A percentile compares a stretch with the other conserved stretches of the same genome.
Conservation (phyloP, 2,329 filamentous ascomycete genomes). For the Aspergillus alliaceus region DNA sequence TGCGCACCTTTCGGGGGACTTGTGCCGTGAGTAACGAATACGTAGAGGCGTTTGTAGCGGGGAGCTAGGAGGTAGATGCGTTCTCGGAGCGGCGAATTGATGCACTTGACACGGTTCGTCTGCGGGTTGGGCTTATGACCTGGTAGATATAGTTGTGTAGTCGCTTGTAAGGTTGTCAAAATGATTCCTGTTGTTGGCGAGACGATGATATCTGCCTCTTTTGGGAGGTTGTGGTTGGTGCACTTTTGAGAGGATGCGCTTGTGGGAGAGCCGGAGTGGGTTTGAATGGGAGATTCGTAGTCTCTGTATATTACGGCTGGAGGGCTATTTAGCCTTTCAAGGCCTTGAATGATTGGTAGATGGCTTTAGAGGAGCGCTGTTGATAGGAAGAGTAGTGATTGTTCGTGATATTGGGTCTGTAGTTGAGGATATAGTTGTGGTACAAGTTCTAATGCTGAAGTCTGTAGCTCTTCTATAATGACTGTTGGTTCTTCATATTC, state of each 20-base stretch:
- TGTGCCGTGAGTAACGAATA: slow-evolving; percentile 59
- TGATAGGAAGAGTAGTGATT: slow-evolving; percentile 25
- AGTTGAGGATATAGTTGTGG: neutral
- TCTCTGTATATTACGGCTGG: slow-evolving; percentile 29
- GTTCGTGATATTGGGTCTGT: slow-evolving; percentile 17
- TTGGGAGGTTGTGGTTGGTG: neutral
- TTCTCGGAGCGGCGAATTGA: slow-evolving; percentile 52
- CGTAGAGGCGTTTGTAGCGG: slow-evolving; percentile 66
- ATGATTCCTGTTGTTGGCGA: slow-evolving; percentile 70
- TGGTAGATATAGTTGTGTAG: slow-evolving; percentile 70
- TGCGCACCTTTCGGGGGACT: slow-evolving; percentile 17
- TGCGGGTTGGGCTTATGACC: slow-evolving; percentile 46
- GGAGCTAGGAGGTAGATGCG: slow-evolving; percentile 54
- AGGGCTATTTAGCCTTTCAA: slow-evolving; percentile 16
- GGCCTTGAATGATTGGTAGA: slow-evolving; percentile 16
- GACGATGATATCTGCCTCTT: slow-evolving; percentile 65
- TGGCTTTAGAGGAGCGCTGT: slow-evolving; percentile 27
- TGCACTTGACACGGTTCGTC: slow-evolving; percentile 16
- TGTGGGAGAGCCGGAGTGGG: neutral
- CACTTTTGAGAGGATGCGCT: neutral
- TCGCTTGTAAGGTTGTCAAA: slow-evolving; percentile 68
- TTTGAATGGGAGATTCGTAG: slow-evolving; percentile 7
- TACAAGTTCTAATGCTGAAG: neutral
- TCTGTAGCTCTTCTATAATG: neutral
- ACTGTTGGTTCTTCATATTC: neutral